These are phyloP conservation scores for Phytophthora sojae DNA, from an alignment of 352 stramenopile genomes.

Conservation along the genomic window DNA sequence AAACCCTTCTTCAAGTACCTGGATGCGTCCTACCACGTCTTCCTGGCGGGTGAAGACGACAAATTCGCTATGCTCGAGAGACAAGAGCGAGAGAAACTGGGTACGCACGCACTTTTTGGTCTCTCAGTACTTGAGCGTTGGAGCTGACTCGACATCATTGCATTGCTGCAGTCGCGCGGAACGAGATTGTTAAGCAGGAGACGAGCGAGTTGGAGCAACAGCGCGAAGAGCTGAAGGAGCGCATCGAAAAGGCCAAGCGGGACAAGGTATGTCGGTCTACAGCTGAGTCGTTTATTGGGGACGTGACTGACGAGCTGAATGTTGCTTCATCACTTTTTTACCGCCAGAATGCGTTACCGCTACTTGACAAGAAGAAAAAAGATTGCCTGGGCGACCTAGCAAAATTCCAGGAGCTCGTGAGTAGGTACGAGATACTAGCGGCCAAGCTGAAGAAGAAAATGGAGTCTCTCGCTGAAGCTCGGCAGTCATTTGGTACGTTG, in stretches of 20 bases:
- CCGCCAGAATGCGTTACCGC: constrained; percentile 66
- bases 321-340: constrained; percentile 9
- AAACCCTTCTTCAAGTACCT: constrained; percentile 97
- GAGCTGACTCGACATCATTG: constrained; percentile 10
- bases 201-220: constrained; percentile 55
- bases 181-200: constrained; percentile 63
- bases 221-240: constrained; percentile 68
- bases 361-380: constrained; percentile 84
- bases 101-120: constrained; percentile 20
- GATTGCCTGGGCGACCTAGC: constrained; percentile 90
- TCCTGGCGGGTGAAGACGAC: constrained; percentile 95
- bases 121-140: neutral
- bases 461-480: constrained; percentile 75
- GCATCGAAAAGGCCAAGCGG: constrained; percentile 72
- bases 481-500: constrained; percentile 79
- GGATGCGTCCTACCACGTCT: constrained; percentile 91
- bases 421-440: constrained; percentile 83
- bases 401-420: constrained; percentile 93
- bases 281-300: neutral
- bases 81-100: constrained; percentile 64
- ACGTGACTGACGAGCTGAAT: constrained; percentile 4
- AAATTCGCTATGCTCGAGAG: constrained; percentile 88
- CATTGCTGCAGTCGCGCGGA: constrained; percentile 50
- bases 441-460: constrained; percentile 88
- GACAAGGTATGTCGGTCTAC: constrained; percentile 55